phyloP scores from a whole-genome alignment of 768 basidiomycete genomes.

The Boletus reticulatus region DNA sequence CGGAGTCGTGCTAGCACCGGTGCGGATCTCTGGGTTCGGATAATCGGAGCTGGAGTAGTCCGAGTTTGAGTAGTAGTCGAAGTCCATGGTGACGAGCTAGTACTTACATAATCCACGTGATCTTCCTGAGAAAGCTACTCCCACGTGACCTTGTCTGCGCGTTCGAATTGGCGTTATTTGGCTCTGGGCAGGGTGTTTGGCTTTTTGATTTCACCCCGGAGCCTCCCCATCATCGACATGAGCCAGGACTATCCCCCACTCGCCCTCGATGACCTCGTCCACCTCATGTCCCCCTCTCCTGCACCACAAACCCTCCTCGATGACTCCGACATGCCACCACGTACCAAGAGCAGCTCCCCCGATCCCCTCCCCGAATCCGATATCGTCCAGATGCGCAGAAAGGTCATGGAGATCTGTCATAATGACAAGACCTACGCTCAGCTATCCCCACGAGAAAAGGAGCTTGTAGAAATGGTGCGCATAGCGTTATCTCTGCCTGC shows the following conservation, averaged over 20 bases:
- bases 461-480: conserved; percentile 57
- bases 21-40: too few relatives aligned
- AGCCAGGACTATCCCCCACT: conserved; percentile 39
- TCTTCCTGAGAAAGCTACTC: conserved; percentile 16
- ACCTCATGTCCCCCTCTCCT: conserved; percentile 52
- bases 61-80: too few relatives aligned
- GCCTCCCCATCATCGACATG: conserved; percentile 18
- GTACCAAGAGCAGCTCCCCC: conserved; percentile 27
- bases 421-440: conserved; percentile 22
- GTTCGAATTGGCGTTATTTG: conserved; percentile 37
- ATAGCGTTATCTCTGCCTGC: conserved; percentile 6
- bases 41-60: too few relatives aligned
- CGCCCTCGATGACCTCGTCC: conserved; percentile 55
- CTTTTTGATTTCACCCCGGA: conserved; percentile 29
- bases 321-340: conserved; percentile 21
- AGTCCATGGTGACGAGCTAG: too few relatives aligned
- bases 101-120: conserved; percentile 20
- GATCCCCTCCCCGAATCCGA: conserved; percentile 46
- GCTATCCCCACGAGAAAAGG: conserved; percentile 42
- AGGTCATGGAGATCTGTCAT: conserved; percentile 44
- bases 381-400: conserved; percentile 46
- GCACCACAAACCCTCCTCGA: conserved; percentile 24
- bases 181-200: conserved; percentile 10
- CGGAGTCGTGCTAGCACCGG: too few relatives aligned
- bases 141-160: conserved; percentile 36